A percentile compares a stretch with the other conserved stretches of the same genome.
These are phyloP conservation scores for Pseudocercospora musae DNA, from an alignment of 2,329 filamentous ascomycete species.

Conservation along the genomic window DNA sequence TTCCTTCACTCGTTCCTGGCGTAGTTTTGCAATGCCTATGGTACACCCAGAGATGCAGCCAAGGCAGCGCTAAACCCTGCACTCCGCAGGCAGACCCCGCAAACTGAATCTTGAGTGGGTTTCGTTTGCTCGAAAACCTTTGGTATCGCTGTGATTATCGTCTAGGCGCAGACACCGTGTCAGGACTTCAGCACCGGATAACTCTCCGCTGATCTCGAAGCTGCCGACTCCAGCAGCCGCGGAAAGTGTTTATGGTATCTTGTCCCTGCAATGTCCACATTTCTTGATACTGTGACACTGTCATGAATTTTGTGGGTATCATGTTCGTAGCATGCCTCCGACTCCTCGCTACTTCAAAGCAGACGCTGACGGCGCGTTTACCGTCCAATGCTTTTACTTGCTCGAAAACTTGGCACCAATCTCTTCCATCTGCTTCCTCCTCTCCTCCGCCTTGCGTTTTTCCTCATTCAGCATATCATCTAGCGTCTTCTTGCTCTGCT, in stretches of 20 bases:
- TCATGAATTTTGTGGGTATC: not conserved
- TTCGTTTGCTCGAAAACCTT: not conserved
- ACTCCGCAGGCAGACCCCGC: not conserved
- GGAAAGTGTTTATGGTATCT: not conserved
- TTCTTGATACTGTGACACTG: not conserved
- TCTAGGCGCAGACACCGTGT: not conserved
- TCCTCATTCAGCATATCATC: slow-evolving; percentile 44
- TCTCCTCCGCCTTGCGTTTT: slow-evolving; percentile 28
- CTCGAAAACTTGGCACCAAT: slow-evolving; percentile 3
- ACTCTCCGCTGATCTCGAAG: not conserved
- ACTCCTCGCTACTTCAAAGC: not conserved
- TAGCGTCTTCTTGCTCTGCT: slow-evolving; percentile 61
- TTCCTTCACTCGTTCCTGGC: not conserved
- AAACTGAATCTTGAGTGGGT: not conserved
- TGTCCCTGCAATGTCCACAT: not conserved
- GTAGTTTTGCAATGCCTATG: not conserved
- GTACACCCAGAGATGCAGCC: not conserved
- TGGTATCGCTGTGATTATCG: not conserved
- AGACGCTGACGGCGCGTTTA: not conserved
- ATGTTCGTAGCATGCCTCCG: not conserved
- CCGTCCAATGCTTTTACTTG: not conserved
- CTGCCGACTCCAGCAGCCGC: not conserved
- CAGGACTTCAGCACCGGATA: not conserved
- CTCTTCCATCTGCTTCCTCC: slow-evolving; percentile 31
- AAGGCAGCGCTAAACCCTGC: not conserved